These are phyloP conservation scores for Boletus edulis DNA, from an alignment of 768 basidiomycete species.

Conservation along the genomic window DNA sequence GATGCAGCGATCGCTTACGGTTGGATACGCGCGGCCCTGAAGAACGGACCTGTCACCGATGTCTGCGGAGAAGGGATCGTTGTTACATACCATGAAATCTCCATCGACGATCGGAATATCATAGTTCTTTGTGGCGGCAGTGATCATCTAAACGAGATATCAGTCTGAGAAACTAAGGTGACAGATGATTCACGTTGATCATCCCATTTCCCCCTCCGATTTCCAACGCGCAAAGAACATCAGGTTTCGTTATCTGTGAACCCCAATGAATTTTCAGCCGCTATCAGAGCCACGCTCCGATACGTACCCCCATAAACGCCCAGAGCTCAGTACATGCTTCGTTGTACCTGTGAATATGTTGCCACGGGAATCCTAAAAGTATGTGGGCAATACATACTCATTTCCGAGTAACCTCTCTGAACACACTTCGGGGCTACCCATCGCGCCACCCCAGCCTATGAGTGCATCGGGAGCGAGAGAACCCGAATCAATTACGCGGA, in stretches of 20 bases:
- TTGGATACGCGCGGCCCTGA: conserved; percentile 38
- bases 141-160: conserved; percentile 32
- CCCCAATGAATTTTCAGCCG: background rate
- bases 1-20: conserved; percentile 18
- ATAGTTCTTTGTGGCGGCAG: conserved; percentile 34
- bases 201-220: conserved; percentile 48
- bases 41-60: conserved; percentile 1
- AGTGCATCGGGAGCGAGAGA: conserved; percentile 42
- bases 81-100: conserved; percentile 39
- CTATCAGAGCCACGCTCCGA: background rate
- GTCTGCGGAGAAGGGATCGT: background rate
- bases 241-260: conserved; percentile 30
- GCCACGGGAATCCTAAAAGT: background rate
- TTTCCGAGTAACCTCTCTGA: conserved; percentile 37
- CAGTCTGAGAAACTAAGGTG: conserved; percentile 2
- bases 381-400: conserved; percentile 26
- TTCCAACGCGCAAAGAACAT: conserved; percentile 36
- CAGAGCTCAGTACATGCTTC: conserved; percentile 32
- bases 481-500: conserved; percentile 46
- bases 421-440: conserved; percentile 43
- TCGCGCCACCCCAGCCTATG: conserved; percentile 39
- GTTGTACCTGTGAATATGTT: conserved; percentile 26
- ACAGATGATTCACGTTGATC: conserved; percentile 32
- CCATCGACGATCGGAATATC: conserved; percentile 42
- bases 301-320: conserved; percentile 26